Base-by-base conservation (phyloP, 2,329 filamentous ascomycete genomes). In the Cladosporium halotolerans region DNA sequence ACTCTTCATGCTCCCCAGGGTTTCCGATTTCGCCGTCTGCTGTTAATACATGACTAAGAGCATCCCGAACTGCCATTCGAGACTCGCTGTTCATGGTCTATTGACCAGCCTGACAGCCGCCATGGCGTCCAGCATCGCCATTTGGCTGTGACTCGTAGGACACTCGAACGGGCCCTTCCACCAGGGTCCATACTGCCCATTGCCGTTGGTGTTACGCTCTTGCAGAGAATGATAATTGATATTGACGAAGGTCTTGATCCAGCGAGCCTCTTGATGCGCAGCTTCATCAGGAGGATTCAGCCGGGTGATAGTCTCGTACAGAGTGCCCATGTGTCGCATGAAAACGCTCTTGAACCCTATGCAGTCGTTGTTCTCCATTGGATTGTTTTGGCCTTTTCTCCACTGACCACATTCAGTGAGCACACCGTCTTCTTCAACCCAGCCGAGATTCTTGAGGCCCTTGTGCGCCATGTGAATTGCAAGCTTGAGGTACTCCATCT, bases 91-190 rank as follows among this genome's bases (percentile, higher is more conserved):
- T 51, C 48, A 51, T 36, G 48, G 48, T 7, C 48, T 18, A 42
- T 58, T 60, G 23, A 65, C 59, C 36, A 63, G 46, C 53, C 54
- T 57, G 13, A 58, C 58, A 28, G 58, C 59, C 19, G 63, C 63
- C 63, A 65, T 63, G n/a, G 64, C 57, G 58, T 66, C 63, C 23
- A 66, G 28, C 36, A 61, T 60, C 23, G 63, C 60, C 61, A 65
- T 60, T 43, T 66, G 63, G 31, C 55, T 58, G 39, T 66, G 63
- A 45, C 57, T 60, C 2, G 63, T 66, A 9, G 61, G 59, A 39
- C 43, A 52, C 32, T 63, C 63, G 36, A 61, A 61, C 10, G 63
- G 63, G 1, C 63, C 63, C 34, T 55, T 53, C 63, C 63, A 66
- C 63, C 63, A 66, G 10, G 63, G 63, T 9, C 63, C 63, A 55